Conservation (phyloP, 345 rosid species). For the Salix brachista region DNA sequence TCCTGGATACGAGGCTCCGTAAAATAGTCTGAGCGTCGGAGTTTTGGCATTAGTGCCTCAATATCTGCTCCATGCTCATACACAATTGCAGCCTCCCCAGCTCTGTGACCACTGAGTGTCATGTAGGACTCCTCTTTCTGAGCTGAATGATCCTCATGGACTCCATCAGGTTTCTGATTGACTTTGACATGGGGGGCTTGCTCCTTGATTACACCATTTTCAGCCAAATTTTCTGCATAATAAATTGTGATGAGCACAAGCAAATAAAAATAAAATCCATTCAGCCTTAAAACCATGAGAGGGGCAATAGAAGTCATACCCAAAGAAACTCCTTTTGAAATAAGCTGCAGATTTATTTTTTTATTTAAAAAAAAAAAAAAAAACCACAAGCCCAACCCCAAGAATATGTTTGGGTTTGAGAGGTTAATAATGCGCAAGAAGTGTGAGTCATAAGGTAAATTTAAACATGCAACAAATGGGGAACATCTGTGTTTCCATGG, state of each 20-base stretch:
- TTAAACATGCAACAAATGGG: not conserved
- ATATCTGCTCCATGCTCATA: slow-evolving; percentile 83
- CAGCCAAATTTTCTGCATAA: slow-evolving; percentile 43
- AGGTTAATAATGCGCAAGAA: not conserved
- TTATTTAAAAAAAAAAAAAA: not conserved
- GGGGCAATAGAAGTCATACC: not conserved
- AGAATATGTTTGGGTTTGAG: not conserved
- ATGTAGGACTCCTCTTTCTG: slow-evolving; percentile 48
- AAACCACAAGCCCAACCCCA: not conserved
- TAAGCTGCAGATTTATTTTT: not conserved
- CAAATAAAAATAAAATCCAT: not conserved
- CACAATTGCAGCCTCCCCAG: slow-evolving; percentile 76
- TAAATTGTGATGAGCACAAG: not conserved
- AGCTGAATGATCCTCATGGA: slow-evolving; percentile 39
- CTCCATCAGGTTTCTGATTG: slow-evolving; percentile 48
- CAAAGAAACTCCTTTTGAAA: not conserved
- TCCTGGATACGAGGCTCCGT: slow-evolving; percentile 92
- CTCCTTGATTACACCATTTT: slow-evolving; percentile 38
- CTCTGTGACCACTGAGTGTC: slow-evolving; percentile 61
- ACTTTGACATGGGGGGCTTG: slow-evolving; percentile 29
- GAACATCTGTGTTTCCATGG: not conserved
- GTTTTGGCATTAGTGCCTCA: slow-evolving; percentile 91
- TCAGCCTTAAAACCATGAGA: not conserved
- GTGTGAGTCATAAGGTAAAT: not conserved
- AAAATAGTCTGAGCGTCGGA: slow-evolving; percentile 70